Evolutionary conservation across 139 green algal species (phyloP).

Genomic region (Chlamydomonas eustigma): DNA sequence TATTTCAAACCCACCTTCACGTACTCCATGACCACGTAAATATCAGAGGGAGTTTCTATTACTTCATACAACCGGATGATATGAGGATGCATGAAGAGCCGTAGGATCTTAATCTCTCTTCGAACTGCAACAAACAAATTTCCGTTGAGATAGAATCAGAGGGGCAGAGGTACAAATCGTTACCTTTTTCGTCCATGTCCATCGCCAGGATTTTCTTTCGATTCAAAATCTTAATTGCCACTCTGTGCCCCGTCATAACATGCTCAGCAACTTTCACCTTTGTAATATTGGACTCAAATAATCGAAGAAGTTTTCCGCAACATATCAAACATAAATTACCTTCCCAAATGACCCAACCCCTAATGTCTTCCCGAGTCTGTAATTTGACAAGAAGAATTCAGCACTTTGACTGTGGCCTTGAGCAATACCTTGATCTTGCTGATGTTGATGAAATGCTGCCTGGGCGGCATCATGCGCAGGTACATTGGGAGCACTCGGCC

Average conservation of each 20-base stretch:
- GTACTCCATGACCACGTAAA: conserved; percentile 77
- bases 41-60: conserved; percentile 93
- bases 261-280: conserved; percentile 98
- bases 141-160: background rate
- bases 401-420: conserved; percentile 37
- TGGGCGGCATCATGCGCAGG: background rate
- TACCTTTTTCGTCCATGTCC: conserved; percentile 99
- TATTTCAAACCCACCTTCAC: conserved; percentile 1
- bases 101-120: conserved; percentile 95
- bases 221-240: conserved; percentile 99
- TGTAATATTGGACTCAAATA: no score
- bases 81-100: conserved; percentile 99
- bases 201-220: conserved; percentile 97
- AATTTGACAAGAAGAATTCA: conserved; percentile 92
- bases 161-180: background rate
- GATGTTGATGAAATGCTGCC: background rate
- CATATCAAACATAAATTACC: conserved; percentile 35
- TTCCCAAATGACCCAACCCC: conserved; percentile 99
- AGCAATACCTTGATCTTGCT: background rate
- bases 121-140: conserved; percentile 55
- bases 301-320: background rate
- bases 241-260: conserved; percentile 94
- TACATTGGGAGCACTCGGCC: background rate
- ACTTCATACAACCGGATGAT: conserved; percentile 99
- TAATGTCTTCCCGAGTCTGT: conserved; percentile 94